Evolutionary conservation across 352 stramenopile genomes (phyloP).

Genomic region (Globisporangium spiculum): DNA sequence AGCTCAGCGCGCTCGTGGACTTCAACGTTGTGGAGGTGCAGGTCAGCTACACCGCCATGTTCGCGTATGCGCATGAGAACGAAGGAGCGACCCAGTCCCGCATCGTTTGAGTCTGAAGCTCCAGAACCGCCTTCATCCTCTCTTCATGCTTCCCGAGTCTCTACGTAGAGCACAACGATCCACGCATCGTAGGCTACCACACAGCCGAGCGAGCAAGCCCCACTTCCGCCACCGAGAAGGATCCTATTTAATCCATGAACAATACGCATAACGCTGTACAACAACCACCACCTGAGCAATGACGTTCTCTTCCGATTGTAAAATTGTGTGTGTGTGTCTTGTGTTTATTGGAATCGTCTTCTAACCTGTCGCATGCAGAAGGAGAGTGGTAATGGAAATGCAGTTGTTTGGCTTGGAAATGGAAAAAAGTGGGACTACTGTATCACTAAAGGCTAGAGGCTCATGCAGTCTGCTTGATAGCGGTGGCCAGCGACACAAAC

Average conservation of each 20-base stretch:
- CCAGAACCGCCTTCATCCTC: background rate
- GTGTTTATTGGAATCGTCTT: constrained; percentile 5
- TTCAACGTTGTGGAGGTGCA: constrained; percentile 14
- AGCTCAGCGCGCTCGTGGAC: constrained; percentile 36
- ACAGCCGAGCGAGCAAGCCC: background rate
- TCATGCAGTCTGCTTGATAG: constrained; percentile 69
- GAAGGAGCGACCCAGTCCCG: constrained; percentile 3
- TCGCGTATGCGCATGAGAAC: background rate
- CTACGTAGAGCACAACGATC: background rate
- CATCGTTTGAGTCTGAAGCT: constrained; percentile 7
- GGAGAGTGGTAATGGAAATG: background rate
- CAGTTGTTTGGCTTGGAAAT: background rate
- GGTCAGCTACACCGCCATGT: background rate
- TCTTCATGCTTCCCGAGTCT: background rate
- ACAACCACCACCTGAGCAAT: background rate
- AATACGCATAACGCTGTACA: background rate
- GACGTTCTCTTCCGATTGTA: background rate
- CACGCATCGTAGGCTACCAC: background rate
- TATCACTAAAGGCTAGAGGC: background rate
- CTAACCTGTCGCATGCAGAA: constrained; percentile 7
- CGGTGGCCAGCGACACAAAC: constrained; percentile 75
- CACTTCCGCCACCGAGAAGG: background rate
- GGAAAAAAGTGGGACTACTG: background rate
- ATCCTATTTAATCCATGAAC: constrained; percentile 8
- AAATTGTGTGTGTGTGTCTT: background rate